phyloP scores from a whole-genome alignment of 345 rosid genomes.

The Melaleuca alternifolia region DNA sequence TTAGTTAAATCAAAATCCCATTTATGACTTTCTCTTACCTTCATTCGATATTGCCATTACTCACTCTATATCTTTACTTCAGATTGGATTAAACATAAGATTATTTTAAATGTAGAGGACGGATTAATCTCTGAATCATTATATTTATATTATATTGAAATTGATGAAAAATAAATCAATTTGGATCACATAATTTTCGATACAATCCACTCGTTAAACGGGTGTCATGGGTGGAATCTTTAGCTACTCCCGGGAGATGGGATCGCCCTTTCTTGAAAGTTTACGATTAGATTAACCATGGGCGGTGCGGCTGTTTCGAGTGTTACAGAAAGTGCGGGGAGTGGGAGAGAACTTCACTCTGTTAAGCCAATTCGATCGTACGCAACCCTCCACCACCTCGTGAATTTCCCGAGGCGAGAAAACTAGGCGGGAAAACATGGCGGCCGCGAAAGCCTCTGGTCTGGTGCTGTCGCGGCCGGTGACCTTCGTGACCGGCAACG shows the following conservation, averaged over 20 bases:
- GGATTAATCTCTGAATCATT: too few species aligned
- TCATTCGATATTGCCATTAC: background rate
- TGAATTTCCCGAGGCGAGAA: background rate
- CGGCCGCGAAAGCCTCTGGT: constrained; percentile 34
- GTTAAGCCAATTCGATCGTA: background rate
- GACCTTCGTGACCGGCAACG: constrained; percentile 91
- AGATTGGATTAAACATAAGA: too few species aligned
- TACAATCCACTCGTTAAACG: too few species aligned
- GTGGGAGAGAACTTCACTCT: background rate
- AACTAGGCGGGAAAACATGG: constrained; percentile 10
- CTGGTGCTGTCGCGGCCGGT: constrained; percentile 54
- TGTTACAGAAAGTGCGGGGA: background rate
- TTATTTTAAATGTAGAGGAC: too few species aligned
- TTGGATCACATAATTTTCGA: too few species aligned
- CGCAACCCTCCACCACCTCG: background rate
- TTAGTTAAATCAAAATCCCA: rapidly evolving
- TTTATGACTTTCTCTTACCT: background rate
- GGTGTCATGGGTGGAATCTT: background rate
- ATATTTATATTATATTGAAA: rapidly evolving
- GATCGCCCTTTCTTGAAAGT: background rate
- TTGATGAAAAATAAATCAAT: too few species aligned
- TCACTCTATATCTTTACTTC: too few species aligned
- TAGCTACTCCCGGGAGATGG: background rate
- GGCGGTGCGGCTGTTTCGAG: background rate
- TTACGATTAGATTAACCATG: background rate